These are phyloP conservation scores for Zoysia pacifica DNA, from an alignment of 176 grass and related monocot genomes.

Conservation along the genomic window DNA sequence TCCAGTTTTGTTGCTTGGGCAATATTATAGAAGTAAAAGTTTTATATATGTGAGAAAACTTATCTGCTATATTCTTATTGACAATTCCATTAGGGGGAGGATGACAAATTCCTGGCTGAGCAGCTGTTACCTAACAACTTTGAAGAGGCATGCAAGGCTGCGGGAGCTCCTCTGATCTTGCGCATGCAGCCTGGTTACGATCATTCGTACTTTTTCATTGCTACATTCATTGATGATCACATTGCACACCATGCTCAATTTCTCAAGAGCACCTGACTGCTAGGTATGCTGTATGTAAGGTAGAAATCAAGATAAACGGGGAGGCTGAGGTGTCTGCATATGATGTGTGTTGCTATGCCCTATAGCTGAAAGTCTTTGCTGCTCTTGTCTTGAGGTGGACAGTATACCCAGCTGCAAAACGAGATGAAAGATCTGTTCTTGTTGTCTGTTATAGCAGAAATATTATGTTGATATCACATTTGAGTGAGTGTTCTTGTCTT, in stretches of 20 bases:
- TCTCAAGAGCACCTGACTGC: constrained; percentile 50
- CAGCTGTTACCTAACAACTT: constrained; percentile 78
- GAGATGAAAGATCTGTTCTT: constrained; percentile 24
- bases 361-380: background rate
- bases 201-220: constrained; percentile 92
- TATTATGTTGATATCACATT: constrained; percentile 1
- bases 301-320: background rate
- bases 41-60: background rate
- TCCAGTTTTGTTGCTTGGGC: too few species aligned
- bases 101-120: constrained; percentile 75
- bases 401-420: constrained; percentile 22
- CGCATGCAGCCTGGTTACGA: constrained; percentile 90
- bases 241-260: constrained; percentile 79
- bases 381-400: constrained; percentile 14
- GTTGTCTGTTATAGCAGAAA: background rate
- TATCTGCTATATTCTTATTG: constrained; percentile 8
- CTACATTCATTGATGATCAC: constrained; percentile 83
- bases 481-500: background rate
- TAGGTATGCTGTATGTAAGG: background rate
- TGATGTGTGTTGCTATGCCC: background rate
- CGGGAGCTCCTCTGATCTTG: constrained; percentile 53
- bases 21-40: background rate
- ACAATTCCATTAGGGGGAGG: constrained; percentile 62
- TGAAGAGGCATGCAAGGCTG: constrained; percentile 75
- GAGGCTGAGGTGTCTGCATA: background rate